A percentile compares a stretch with the other conserved stretches of the same genome.
Evolutionary conservation across 306 rosid species (phyloP).

Genomic region (Cyamopsis tetragonoloba): DNA sequence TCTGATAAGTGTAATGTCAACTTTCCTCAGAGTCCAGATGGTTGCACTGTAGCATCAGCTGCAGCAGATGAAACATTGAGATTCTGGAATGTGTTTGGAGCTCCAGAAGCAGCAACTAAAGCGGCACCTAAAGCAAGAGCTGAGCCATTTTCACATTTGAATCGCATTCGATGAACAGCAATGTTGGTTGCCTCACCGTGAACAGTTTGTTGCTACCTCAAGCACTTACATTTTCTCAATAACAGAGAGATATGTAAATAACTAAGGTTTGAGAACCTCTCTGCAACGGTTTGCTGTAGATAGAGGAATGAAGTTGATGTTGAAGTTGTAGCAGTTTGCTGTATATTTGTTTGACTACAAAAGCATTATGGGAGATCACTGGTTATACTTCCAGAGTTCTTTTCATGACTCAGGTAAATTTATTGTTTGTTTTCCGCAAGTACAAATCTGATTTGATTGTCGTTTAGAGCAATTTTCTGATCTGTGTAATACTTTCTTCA

Average conservation of each 20-base stretch:
- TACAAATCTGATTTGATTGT: background rate
- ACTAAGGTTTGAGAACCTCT: too few relatives aligned
- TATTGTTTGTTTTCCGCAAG: background rate
- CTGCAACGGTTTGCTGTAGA: too few relatives aligned
- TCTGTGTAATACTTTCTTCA: background rate
- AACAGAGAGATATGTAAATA: too few relatives aligned
- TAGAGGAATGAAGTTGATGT: too few relatives aligned
- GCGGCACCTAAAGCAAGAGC: conserved; percentile 40
- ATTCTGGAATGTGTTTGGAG: conserved; percentile 59
- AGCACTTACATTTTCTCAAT: too few relatives aligned
- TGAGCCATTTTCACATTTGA: conserved; percentile 44
- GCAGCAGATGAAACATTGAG: conserved; percentile 53
- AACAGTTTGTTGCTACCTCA: too few relatives aligned
- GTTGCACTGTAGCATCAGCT: conserved; percentile 60
- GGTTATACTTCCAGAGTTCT: conserved; percentile 92
- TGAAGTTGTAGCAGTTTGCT: too few relatives aligned
- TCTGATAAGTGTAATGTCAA: background rate
- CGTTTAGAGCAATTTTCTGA: background rate
- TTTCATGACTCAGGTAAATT: conserved; percentile 56
- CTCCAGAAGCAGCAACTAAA: conserved; percentile 42
- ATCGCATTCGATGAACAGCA: conserved; percentile 31
- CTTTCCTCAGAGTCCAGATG: conserved; percentile 43
- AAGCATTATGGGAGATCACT: conserved; percentile 76
- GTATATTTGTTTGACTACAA: too few relatives aligned
- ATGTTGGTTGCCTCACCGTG: background rate